Conservation (phyloP, 1,139 yeast genomes). For the Pichia sp. region DNA sequence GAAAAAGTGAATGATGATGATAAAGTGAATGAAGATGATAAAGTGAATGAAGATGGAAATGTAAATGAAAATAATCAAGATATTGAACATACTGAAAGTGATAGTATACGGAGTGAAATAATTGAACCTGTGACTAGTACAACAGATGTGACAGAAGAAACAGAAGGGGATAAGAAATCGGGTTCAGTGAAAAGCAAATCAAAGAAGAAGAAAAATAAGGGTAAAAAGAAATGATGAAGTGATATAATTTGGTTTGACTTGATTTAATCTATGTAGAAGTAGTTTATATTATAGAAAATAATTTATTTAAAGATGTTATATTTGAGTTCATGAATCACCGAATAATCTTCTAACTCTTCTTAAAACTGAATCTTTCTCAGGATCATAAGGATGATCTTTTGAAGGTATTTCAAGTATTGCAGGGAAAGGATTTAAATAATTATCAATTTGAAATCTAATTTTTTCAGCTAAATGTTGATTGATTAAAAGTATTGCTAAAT, state of each 20-base stretch:
- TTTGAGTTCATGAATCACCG: slow-evolving; percentile 48
- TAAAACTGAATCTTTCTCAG: slow-evolving; percentile 93
- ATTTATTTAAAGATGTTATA: neutral
- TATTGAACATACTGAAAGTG: neutral
- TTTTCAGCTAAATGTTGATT: slow-evolving; percentile 94
- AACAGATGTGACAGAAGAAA: neutral
- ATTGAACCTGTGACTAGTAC: no score
- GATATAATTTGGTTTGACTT: neutral
- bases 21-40: slow-evolving; percentile 15
- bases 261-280: neutral
- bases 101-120: no score
- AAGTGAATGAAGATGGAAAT: neutral
- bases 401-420: slow-evolving; percentile 96
- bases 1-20: slow-evolving; percentile 23
- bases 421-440: slow-evolving; percentile 86
- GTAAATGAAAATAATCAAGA: neutral
- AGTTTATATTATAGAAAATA: slow-evolving; percentile 4
- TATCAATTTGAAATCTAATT: slow-evolving; percentile 76
- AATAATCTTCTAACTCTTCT: slow-evolving; percentile 90
- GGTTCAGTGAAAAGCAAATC: neutral
- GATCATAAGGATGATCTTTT: slow-evolving; percentile 97
- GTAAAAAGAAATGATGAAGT: slow-evolving; percentile 28
- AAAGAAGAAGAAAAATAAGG: slow-evolving; percentile 23
- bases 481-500: slow-evolving; percentile 84
- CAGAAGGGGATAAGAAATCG: neutral